Percentiles rank a stretch among this genome's conserved stretches.
These are phyloP conservation scores for Lachancea mirantina DNA, from an alignment of 805 yeast species.

Conservation along the genomic window DNA sequence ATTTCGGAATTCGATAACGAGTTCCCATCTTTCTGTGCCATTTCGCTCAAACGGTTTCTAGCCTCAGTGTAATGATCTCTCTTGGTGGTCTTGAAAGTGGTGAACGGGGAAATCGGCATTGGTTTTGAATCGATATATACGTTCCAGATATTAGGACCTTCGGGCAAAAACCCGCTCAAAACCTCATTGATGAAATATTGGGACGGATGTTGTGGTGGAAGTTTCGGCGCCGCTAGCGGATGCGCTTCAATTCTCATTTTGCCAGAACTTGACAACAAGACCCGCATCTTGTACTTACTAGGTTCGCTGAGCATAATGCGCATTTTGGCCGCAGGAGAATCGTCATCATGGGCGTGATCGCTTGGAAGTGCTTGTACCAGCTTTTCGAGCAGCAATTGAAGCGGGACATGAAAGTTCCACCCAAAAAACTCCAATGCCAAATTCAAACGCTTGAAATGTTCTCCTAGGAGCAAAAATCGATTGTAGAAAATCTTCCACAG, in stretches of 20 bases:
- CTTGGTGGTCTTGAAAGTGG: constrained; percentile 80
- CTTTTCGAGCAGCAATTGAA: constrained; percentile 35
- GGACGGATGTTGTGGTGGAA: constrained; percentile 16
- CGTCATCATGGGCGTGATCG: constrained; percentile 3
- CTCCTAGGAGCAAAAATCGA: constrained; percentile 54
- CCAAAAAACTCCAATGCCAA: constrained; percentile 49
- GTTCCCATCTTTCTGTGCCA: constrained; percentile 16
- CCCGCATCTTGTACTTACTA: constrained; percentile 42
- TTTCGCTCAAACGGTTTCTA: constrained; percentile 39
- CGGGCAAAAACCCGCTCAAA: constrained; percentile 21
- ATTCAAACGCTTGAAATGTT: constrained; percentile 56
- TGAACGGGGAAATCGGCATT: constrained; percentile 59
- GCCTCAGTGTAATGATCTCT: constrained; percentile 60
- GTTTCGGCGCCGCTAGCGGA: constrained; percentile 25
- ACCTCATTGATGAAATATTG: constrained; percentile 26
- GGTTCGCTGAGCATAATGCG: constrained; percentile 21
- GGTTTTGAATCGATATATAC: constrained; percentile 54
- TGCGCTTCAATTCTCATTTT: constrained; percentile 33
- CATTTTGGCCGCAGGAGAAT: constrained; percentile 13
- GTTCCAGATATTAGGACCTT: constrained; percentile 39
- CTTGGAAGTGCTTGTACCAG: constrained; percentile 34
- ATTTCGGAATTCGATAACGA: constrained; percentile 47
- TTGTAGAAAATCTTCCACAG: constrained; percentile 16
- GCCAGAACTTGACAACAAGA: constrained; percentile 36
- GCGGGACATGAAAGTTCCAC: constrained; percentile 39